Evolutionary conservation across 306 rosid genomes (phyloP).

Genomic region (Ceratonia siliqua): DNA sequence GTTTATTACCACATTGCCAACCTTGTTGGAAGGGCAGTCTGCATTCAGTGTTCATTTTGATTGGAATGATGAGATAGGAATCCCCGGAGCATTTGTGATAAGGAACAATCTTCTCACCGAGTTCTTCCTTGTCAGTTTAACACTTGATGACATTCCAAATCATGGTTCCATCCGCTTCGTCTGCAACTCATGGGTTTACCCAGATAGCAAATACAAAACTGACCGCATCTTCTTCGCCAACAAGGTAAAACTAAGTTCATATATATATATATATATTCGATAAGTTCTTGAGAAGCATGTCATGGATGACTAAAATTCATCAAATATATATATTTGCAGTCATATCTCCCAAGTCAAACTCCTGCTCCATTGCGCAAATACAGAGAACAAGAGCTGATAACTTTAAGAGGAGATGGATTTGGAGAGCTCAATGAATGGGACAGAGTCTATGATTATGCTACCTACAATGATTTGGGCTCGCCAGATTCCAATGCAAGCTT

Average conservation of each 20-base stretch:
- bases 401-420: slow-evolving; percentile 66
- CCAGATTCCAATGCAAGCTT: slow-evolving; percentile 40
- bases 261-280: neutral
- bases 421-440: slow-evolving; percentile 60
- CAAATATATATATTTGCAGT: slow-evolving; percentile 30
- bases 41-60: slow-evolving; percentile 51
- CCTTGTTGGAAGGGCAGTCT: slow-evolving; percentile 43
- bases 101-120: slow-evolving; percentile 46
- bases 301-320: neutral
- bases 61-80: slow-evolving; percentile 44
- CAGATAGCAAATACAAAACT: slow-evolving; percentile 27
- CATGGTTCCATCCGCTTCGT: slow-evolving; percentile 50
- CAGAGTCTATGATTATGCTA: slow-evolving; percentile 69
- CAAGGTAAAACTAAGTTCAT: too few relatives aligned
- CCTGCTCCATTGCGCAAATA: slow-evolving; percentile 48
- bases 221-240: slow-evolving; percentile 65
- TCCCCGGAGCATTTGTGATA: slow-evolving; percentile 49
- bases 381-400: slow-evolving; percentile 52
- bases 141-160: slow-evolving; percentile 58
- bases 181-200: slow-evolving; percentile 82
- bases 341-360: slow-evolving; percentile 67
- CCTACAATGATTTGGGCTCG: slow-evolving; percentile 60
- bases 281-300: neutral
- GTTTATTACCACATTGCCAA: slow-evolving; percentile 51
- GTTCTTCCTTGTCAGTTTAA: slow-evolving; percentile 63